Base-by-base conservation (phyloP, 192 early-diverging fungal species). In the Gonapodya prolifera region DNA sequence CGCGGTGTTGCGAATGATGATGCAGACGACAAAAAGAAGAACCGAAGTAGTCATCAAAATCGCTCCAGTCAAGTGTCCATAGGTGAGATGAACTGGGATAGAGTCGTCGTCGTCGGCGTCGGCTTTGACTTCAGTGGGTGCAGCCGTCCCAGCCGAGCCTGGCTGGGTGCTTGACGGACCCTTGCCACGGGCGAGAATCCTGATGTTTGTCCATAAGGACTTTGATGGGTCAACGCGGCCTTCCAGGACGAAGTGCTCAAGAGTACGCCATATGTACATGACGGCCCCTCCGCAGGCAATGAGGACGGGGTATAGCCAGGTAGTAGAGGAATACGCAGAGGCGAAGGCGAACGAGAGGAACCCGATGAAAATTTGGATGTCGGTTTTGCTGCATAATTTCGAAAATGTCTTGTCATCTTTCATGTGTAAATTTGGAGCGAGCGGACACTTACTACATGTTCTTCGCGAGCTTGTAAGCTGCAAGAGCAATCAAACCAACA, bases 391-490 rank as follows among this genome's bases (percentile, higher is more conserved):
- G 80, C 84, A 79, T 80, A 84, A 30, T 75, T 82, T 81, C 75
- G 80, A 84, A 1, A 84, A 88, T 0, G 91, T 90, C 2, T 89
- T 75, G 1, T 87, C 89, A 0, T 91, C 86, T 1, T n/a, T n/a
- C n/a, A n/a, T n/a, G n/a, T n/a, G n/a, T n/a, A n/a, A n/a, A n/a
- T n/a, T n/a, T n/a, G n/a, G n/a, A n/a, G n/a, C n/a, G n/a, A n/a
- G n/a, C n/a, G n/a, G n/a, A n/a, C n/a, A n/a, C n/a, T n/a, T n/a
- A n/a, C n/a, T n/a, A 69, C 45, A 69, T 16, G 8, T n/a, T n/a
- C 45, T 69, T 8, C 45, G 13, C 45, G 45, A 69, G 45, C 45
- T n/a, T 8, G 13, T 16, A n/a, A 8, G 45, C 45, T n/a, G 45
- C 45, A n/a, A 69, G 45, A 8, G 45, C 45, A 69, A 69, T n/a